These are phyloP conservation scores for Xylaria sp. DNA, from an alignment of 2,329 filamentous ascomycete genomes.

Conservation along the genomic window DNA sequence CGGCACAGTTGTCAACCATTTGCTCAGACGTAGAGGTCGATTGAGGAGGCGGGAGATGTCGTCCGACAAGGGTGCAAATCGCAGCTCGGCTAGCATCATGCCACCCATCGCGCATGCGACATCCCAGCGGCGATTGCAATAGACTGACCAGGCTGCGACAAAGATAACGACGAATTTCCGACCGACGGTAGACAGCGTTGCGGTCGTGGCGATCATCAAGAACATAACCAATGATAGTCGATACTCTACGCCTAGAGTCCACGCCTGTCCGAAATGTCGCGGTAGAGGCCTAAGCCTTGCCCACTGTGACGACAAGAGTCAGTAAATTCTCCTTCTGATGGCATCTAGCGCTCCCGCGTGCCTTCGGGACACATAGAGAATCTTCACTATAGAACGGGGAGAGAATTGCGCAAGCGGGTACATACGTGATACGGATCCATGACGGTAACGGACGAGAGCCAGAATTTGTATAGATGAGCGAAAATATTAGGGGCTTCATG, in stretches of 20 bases:
- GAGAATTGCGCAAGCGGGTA: slow-evolving; percentile 7
- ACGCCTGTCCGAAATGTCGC: slow-evolving; percentile 19
- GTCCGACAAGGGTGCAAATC: slow-evolving; percentile 22
- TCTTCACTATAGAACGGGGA: background rate
- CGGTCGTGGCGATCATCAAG: slow-evolving; percentile 26
- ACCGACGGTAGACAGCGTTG: slow-evolving; percentile 22
- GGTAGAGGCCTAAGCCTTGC: slow-evolving; percentile 19
- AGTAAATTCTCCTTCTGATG: slow-evolving; percentile 10
- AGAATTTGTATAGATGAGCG: slow-evolving; percentile 19
- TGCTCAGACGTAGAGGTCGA: slow-evolving; percentile 20
- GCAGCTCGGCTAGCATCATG: slow-evolving; percentile 24
- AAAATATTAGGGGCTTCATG: slow-evolving; percentile 22
- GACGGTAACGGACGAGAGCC: slow-evolving; percentile 23
- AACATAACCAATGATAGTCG: slow-evolving; percentile 26
- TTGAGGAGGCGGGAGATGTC: slow-evolving; percentile 23
- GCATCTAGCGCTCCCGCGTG: slow-evolving; percentile 4
- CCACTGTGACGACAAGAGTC: slow-evolving; percentile 21
- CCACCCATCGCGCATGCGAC: slow-evolving; percentile 24
- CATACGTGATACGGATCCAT: slow-evolving; percentile 27
- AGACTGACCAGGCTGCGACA: slow-evolving; percentile 22
- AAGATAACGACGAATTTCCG: slow-evolving; percentile 24
- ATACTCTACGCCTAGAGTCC: slow-evolving; percentile 27
- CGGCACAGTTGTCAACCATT: slow-evolving; percentile 20
- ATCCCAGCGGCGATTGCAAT: slow-evolving; percentile 25
- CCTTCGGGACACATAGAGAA: background rate